Base-by-base conservation (phyloP, 1,139 yeast genomes). In the Zhuliangozyma blackwelliae region DNA sequence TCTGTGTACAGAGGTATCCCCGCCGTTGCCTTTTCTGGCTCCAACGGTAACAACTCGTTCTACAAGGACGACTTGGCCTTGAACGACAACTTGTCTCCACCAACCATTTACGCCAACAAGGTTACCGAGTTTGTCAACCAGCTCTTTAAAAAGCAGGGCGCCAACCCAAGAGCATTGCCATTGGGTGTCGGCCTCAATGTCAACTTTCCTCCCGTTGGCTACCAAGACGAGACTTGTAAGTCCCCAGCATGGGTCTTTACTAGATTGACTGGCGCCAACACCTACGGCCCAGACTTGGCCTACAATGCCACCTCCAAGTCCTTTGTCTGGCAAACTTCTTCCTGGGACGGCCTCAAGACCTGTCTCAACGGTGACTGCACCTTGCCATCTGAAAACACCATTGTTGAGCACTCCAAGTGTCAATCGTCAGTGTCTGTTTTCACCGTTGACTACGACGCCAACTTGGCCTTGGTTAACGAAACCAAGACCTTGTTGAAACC, bases 21-120 rank as follows among this genome's bases (percentile, higher is more conserved):
- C 31, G 69, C 68, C 28, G 53, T 68, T 45, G 74, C 75, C 10
- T 62, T 70, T 55, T 67, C 74, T 27, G 74, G 72, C 34, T 62
- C 73, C 33, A 68, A 66, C 52, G 31, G 49, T 25, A 68, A 68
- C 63, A 67, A 68, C 55, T 59, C 74, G 9, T 66, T 66, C 57
- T 68, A 51, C 59, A 58, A 61, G 50, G 71, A 65, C 49, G 45
- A 47, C 39, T 61, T 63, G 46, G 60, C 63, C 49, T 43, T 48
- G 27, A 52, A 57, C 37, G 65, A 63, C 47, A 47, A 55, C 31
- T 43, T 49, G 40, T 57, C 57, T 33, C 67, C 69, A 35, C 51
- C 71, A 20, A 65, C 67, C 46, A 64, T 65, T 40, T 61, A 59
- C 46, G 60, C 70, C 28, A 52, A 52, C 32, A 51, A 50, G 49